These are phyloP conservation scores for Diversispora epigaea DNA, from an alignment of 192 early-diverging fungal species.

Conservation along the genomic window DNA sequence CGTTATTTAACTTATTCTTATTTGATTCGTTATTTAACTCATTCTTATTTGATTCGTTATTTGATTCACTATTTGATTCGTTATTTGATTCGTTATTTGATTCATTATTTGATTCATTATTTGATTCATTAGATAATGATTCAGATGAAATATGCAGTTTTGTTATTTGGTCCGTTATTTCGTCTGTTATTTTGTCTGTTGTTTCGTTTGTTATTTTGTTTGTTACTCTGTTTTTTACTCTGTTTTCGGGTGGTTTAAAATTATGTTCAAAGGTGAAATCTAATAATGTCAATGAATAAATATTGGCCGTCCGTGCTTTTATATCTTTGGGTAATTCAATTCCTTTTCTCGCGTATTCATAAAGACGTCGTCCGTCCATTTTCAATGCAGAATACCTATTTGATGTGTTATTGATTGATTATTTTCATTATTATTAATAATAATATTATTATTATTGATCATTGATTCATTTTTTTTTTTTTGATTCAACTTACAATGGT, in stretches of 20 bases:
- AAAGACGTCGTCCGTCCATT: conserved; percentile 67
- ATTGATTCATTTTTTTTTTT: too few relatives aligned
- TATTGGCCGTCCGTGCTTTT: conserved; percentile 40
- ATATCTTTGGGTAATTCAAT: conserved; percentile 44
- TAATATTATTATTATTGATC: too few relatives aligned
- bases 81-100: too few relatives aligned
- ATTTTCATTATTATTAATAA: too few relatives aligned
- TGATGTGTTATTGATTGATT: too few relatives aligned
- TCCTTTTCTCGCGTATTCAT: conserved; percentile 68
- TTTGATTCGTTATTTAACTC: too few relatives aligned
- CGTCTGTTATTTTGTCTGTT: background rate
- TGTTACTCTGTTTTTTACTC: background rate
- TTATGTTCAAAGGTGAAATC: conserved; percentile 33
- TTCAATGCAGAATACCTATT: conserved; percentile 64
- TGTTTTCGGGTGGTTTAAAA: background rate
- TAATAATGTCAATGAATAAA: conserved; percentile 42
- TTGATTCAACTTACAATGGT: conserved; percentile 52
- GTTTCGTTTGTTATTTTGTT: background rate
- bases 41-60: too few relatives aligned
- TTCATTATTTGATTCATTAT: too few relatives aligned
- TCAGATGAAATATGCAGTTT: too few relatives aligned
- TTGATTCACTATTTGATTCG: too few relatives aligned
- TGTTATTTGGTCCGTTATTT: too few relatives aligned
- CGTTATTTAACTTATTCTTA: background rate
- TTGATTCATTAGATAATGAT: too few relatives aligned